These are phyloP conservation scores for Melaleuca alternifolia DNA, from an alignment of 345 rosid genomes.

Conservation along the genomic window DNA sequence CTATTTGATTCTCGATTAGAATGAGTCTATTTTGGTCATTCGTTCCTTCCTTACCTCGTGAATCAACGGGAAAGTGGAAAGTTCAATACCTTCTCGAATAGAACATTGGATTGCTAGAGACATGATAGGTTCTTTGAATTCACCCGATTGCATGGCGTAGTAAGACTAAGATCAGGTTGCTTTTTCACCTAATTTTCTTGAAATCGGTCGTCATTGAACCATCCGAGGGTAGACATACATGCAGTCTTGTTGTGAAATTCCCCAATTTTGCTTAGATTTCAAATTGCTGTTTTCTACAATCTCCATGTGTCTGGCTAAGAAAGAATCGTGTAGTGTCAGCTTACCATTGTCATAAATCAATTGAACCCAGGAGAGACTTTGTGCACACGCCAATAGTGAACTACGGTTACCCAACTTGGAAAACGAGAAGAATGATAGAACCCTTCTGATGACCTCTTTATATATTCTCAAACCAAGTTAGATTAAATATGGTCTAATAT, in stretches of 20 bases:
- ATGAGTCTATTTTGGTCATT: background rate
- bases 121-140: background rate
- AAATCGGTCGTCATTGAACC: background rate
- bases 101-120: background rate
- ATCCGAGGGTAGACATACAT: background rate
- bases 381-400: background rate
- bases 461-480: background rate
- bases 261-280: background rate
- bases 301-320: background rate
- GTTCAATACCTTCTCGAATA: background rate
- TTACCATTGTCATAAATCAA: background rate
- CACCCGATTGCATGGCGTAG: background rate
- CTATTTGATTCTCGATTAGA: background rate
- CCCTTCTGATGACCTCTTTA: background rate
- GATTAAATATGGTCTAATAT: background rate
- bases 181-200: background rate
- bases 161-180: background rate
- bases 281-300: background rate
- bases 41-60: background rate
- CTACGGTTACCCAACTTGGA: background rate
- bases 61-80: background rate
- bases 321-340: background rate
- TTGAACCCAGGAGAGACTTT: background rate
- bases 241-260: background rate
- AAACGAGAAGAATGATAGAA: background rate